Base-by-base conservation (phyloP, 208 protist genomes). In the Naegleria gruberi region DNA sequence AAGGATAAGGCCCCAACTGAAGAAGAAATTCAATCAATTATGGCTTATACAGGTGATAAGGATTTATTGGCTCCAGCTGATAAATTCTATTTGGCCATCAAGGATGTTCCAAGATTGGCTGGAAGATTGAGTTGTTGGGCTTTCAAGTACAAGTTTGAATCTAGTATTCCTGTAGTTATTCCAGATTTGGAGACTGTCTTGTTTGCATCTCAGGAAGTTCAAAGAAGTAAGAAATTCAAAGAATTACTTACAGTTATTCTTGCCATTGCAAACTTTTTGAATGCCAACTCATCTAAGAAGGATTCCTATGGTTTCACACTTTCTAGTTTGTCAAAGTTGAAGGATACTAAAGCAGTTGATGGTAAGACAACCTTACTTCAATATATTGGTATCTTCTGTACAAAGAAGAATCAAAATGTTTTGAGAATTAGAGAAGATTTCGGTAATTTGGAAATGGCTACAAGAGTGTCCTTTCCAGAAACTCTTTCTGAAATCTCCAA, bases 241-340 rank as follows among this genome's bases (percentile, higher is more conserved):
- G 51, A 81, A 43, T 90, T 90, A 19, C 42, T 90, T 0, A 34
- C 88, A 5, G n/a, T 90, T 65, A 26, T 86, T 73, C 44, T 90
- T 43, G 88, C 88, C 19, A 43, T 90, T n/a, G 51, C 81, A 2
- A 90, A 90, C 12, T 90, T 87, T 44, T 90, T 90, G 51, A 90
- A 90, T 81, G 88, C n/a, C 6, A 86, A 86, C 10, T 81, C 45
- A 57, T 19, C 45, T 7, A 65, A 65, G n/a, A 86, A 84, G n/a
- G 45, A 90, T 41, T 8, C 26, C 12, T 90, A 90, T 86, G 88
- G 88, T 45, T 90, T 90, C 8, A 65, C 65, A 65, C 12, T 90
- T 5, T 5, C 0, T 7, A 45, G n/a, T 45, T 65, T 90, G 30
- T 6, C 10, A 6, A 90, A 90, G 26, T 57, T 90, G 15, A 57